Base-by-base conservation (phyloP, 352 stramenopile species). In the Phytophthora brassicae region DNA sequence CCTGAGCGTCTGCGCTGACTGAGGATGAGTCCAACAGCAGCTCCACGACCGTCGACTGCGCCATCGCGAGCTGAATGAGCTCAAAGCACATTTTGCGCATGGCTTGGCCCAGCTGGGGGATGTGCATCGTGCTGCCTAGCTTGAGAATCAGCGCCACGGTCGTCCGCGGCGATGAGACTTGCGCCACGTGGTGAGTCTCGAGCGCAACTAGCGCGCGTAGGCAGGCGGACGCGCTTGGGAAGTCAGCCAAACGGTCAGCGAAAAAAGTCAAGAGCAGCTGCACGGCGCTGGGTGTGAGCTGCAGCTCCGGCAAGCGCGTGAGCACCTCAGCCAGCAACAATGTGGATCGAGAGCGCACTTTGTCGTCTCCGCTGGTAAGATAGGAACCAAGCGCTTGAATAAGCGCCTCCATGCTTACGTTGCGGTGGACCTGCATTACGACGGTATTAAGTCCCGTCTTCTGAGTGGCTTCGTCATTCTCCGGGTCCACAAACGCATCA, bases 361-460 rank as follows among this genome's bases (percentile, higher is more conserved):
- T 93, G 79, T 94, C 84, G 66, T 95, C 82, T 0, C 63, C 65
- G 66, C 53, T 88, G 36, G 86, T 95, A 41, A 95, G 70, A 58
- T 82, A 75, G 16, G 62, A 55, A 9, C 84, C 84, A n/a, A 95
- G 72, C 55, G 78, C 73, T 67, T 93, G 76, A 62, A 95, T 90
- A 23, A 95, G 77, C 66, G 76, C 66, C 72, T 95, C 84, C 46
- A 95, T 84, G 19, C 62, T 77, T 54, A 91, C 79, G 20, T 77
- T 77, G 43, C 86, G 84, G 48, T 95, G 84, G 47, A 94, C 79
- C 54, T 94, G 84, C 84, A 95, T 94, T 22, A 95, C 72, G 36
- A 95, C 72, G n/a, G 81, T 93, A 71, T 95, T 95, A 31, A 95
- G 74, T 28, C 81, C 85, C 38, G 84, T 92, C 76, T 92, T 95